Evolutionary conservation across 345 rosid species (phyloP), one percentile per base, ranked within the genome.

Genomic region (Brassica incana): DNA sequence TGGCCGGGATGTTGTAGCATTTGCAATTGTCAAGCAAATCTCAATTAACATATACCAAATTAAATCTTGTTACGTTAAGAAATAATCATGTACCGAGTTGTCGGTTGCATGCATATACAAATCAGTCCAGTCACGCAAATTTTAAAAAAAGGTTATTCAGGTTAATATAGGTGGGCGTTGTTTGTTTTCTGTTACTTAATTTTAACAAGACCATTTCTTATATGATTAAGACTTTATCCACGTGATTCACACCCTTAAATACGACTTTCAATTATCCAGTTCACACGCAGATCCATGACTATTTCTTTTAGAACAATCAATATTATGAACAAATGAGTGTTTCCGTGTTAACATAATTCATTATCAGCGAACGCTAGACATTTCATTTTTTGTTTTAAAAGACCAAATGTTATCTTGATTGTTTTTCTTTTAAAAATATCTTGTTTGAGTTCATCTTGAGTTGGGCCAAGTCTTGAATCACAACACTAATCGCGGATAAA

Each of bases 191-290:
- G 40, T 52, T 70, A 61, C 5, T 40, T 50, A 50, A 14, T 5
- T 50, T 0, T 77, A 63, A 61, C 69, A 77, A 61, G 38, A 70
- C 58, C 79, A 45, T 77, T 77, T 45, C 6, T 65, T 45, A 69
- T 32, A 71, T 56, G 77, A 72, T 25, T 25, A 36, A 8, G n/a
- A 78, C 71, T 71, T 64, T 36, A 65, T 71, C 76, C 81, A 78
- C 81, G 72, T 78, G 76, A 78, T 78, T 71, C 72, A 78, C 76
- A 54, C 72, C 58, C 60, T 71, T 64, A 52, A 6, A 4, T 50
- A 71, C 66, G 81, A 16, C 67, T 72, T 66, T 58, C 48, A 15
- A 18, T 40, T 20, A 65, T 72, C 75, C 18, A 60, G 4, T 77
- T 69, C 69, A 61, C 75, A 77, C 75, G 62, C 5, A 2, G 43